These are phyloP conservation scores for Entomortierella chlamydospora DNA, from an alignment of 192 early-diverging fungal genomes.

Conservation along the genomic window DNA sequence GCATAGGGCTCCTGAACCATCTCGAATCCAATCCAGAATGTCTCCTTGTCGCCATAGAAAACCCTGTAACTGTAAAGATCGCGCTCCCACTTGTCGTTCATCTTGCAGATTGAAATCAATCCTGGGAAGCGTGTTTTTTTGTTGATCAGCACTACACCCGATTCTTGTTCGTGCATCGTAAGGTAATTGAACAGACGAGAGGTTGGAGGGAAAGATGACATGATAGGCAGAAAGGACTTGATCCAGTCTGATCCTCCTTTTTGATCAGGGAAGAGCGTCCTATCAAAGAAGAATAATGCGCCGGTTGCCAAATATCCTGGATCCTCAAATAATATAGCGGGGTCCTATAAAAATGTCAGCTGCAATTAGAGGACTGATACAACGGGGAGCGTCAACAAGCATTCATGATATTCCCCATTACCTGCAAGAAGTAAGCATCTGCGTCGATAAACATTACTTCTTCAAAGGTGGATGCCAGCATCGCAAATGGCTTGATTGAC, in stretches of 20 bases:
- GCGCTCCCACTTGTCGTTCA: constrained; percentile 66
- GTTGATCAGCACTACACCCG: constrained; percentile 69
- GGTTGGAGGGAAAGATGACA: constrained; percentile 46
- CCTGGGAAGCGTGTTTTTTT: constrained; percentile 63
- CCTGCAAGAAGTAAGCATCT: constrained; percentile 73
- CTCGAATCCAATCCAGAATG: constrained; percentile 76
- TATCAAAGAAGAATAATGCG: constrained; percentile 72
- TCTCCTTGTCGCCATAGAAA: constrained; percentile 77
- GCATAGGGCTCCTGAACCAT: constrained; percentile 66
- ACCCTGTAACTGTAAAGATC: constrained; percentile 59
- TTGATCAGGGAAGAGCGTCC: constrained; percentile 62
- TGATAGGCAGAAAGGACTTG: constrained; percentile 60
- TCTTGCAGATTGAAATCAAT: constrained; percentile 63
- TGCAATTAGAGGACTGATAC: not conserved
- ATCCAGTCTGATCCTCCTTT: constrained; percentile 58
- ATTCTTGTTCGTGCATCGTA: constrained; percentile 71
- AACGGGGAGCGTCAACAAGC: not conserved
- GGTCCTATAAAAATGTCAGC: constrained; percentile 38
- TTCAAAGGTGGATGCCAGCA: constrained; percentile 69
- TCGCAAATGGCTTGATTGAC: constrained; percentile 76
- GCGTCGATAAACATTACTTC: constrained; percentile 78
- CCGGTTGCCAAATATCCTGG: constrained; percentile 59
- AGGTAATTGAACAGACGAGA: constrained; percentile 54
- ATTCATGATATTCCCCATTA: not conserved
- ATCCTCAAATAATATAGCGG: constrained; percentile 64